Evolutionary conservation across 192 early-diverging fungal species (phyloP), one percentile per base, ranked within the genome.

Genomic region (Gonapodya prolifera): DNA sequence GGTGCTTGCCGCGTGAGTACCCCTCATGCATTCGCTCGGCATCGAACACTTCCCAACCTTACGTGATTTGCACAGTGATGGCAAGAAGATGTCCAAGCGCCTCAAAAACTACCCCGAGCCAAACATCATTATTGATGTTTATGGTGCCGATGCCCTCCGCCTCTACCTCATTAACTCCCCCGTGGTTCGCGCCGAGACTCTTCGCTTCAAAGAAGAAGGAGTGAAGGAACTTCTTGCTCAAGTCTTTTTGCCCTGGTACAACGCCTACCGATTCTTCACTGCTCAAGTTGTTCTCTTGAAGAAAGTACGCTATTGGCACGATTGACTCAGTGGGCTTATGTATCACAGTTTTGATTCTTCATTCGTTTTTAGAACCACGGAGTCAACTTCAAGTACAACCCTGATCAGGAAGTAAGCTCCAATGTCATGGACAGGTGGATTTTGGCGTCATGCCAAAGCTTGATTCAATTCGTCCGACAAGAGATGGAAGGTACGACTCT

Each of bases 71-170:
- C 13, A 35, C 70, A 89, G 87, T n/a, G 98, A 99, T 79, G 98
- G 98, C 80, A 98, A 98, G 85, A 99, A 99, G 87, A 99, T 99
- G 98, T 92, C 91, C 81, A 99, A 99, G 89, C 88, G 93, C 75
- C 87, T 96, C 69, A 95, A 98, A 90, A 99, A 99, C 88, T 99
- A 99, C 83, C 96, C 98, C 13, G 95, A 97, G 77, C 96, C 96
- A 34, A 89, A 75, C 77, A 70, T 87, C 33, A 85, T 99, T 71
- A 85, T 99, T 77, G 82, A 97, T 78, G 83, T 87, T 70, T 95
- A 94, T 85, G 98, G 98, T 79, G 96, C 96, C 70, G 98, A 99
- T 83, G 90, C 94, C 35, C 87, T 99, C 75, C 90, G 86, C 70
- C 85, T 99, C 75, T 99, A 98, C 83, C 82, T 98, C 77, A 95